Evolutionary conservation across 2,329 filamentous ascomycete genomes (phyloP).

Genomic region (Aureobasidium namibiae): DNA sequence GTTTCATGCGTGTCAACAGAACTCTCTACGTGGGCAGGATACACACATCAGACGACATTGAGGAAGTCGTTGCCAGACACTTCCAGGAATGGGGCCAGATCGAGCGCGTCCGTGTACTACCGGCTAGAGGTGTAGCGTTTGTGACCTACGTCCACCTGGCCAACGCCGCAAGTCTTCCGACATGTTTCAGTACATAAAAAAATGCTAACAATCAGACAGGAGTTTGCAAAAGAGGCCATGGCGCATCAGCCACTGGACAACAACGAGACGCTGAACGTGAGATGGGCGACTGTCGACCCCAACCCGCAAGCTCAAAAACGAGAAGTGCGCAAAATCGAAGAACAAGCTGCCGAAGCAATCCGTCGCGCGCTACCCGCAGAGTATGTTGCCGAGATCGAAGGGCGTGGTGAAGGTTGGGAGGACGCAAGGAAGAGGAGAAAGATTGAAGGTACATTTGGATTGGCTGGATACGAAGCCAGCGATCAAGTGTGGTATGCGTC

Average conservation of each 20-base stretch:
- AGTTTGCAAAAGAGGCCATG: constrained; percentile 82
- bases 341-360: constrained; percentile 93
- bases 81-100: constrained; percentile 96
- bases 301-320: constrained; percentile 92
- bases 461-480: constrained; percentile 87
- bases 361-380: constrained; percentile 77
- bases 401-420: constrained; percentile 47
- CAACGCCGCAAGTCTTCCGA: not conserved
- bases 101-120: constrained; percentile 78
- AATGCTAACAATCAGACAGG: constrained; percentile 23
- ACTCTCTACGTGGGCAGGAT: constrained; percentile 92
- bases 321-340: constrained; percentile 80
- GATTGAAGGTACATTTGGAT: constrained; percentile 78
- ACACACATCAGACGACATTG: constrained; percentile 92
- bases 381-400: constrained; percentile 90
- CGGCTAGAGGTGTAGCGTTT: constrained; percentile 83
- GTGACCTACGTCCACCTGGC: constrained; percentile 89
- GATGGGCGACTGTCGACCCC: constrained; percentile 94
- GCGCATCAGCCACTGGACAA: constrained; percentile 88
- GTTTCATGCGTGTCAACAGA: constrained; percentile 86
- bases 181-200: not conserved
- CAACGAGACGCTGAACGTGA: constrained; percentile 85
- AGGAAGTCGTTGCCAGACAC: constrained; percentile 89
- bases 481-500: constrained; percentile 89
- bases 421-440: constrained; percentile 77